Evolutionary conservation across 805 yeast species (phyloP).

Genomic region (Ogataea methylovora): DNA sequence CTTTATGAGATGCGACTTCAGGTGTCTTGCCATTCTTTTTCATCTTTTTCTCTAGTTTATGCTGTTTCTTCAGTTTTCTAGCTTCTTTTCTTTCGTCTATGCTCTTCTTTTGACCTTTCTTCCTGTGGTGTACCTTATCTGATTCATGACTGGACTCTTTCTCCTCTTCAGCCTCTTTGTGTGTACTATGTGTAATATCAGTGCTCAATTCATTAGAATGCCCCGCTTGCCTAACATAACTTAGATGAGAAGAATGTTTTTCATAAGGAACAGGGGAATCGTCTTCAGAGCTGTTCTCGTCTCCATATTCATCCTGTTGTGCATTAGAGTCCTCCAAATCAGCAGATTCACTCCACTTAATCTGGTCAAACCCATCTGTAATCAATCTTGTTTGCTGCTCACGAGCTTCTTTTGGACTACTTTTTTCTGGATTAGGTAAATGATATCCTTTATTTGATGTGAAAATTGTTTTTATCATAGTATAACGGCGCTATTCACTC

Average conservation of each 20-base stretch:
- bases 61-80: constrained; percentile 17
- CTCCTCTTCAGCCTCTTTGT: constrained; percentile 1
- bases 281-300: background rate
- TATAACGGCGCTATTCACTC: too few species aligned
- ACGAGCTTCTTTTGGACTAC: constrained; percentile 7
- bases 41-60: constrained; percentile 7
- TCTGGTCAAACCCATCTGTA: constrained; percentile 36
- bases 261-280: constrained; percentile 2
- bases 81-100: constrained; percentile 15
- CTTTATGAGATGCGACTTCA: constrained; percentile 1
- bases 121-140: background rate
- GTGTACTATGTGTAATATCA: background rate
- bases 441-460: constrained; percentile 17
- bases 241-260: constrained; percentile 6
- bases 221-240: constrained; percentile 4
- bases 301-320: constrained; percentile 4
- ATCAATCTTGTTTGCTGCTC: constrained; percentile 3
- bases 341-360: constrained; percentile 26
- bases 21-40: constrained; percentile 1
- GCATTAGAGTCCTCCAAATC: constrained; percentile 25
- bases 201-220: constrained; percentile 1
- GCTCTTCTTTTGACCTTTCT: background rate
- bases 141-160: background rate
- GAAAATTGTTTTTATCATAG: constrained; percentile 7
- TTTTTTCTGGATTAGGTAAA: constrained; percentile 8